Conservation (phyloP, 2,329 filamentous ascomycete genomes). For the Conoideocrella luteorostrata region DNA sequence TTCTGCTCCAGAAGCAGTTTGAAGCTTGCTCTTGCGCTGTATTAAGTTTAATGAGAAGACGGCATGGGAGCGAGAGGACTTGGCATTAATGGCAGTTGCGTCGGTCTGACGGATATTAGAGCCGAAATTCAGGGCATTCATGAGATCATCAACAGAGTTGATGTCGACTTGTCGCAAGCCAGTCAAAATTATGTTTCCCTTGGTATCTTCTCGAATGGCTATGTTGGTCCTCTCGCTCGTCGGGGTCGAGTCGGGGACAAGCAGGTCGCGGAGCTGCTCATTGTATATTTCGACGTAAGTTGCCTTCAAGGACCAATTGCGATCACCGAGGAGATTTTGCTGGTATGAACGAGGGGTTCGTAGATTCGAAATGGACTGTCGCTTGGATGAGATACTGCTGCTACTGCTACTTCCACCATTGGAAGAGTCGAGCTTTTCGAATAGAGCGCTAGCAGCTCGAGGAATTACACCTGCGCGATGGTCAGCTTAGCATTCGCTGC, state of each 20-base stretch:
- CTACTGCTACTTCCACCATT: slow-evolving; percentile 39
- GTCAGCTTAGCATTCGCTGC: too few relatives aligned
- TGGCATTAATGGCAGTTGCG: slow-evolving; percentile 93
- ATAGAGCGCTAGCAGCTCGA: slow-evolving; percentile 77
- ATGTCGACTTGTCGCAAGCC: slow-evolving; percentile 83
- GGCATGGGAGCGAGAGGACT: slow-evolving; percentile 94
- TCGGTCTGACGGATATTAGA: slow-evolving; percentile 95
- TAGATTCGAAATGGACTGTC: slow-evolving; percentile 50
- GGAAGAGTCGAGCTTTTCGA: slow-evolving; percentile 72
- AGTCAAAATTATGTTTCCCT: slow-evolving; percentile 89
- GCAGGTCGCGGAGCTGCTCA: slow-evolving; percentile 84
- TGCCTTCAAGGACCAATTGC: slow-evolving; percentile 84
- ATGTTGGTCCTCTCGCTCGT: slow-evolving; percentile 67
- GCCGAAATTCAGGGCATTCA: slow-evolving; percentile 84
- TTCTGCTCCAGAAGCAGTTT: slow-evolving; percentile 52
- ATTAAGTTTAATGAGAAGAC: slow-evolving; percentile 94
- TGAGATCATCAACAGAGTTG: slow-evolving; percentile 84
- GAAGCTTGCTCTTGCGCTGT: slow-evolving; percentile 64
- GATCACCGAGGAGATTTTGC: slow-evolving; percentile 51
- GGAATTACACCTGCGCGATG: slow-evolving; percentile 74
- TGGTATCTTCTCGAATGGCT: slow-evolving; percentile 89
- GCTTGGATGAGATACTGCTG: slow-evolving; percentile 46
- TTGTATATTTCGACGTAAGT: slow-evolving; percentile 99
- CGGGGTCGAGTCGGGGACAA: slow-evolving; percentile 69
- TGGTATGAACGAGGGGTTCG: slow-evolving; percentile 70